Evolutionary conservation across 1,139 yeast species (phyloP).

Genomic region (Saccharomyces hybrid): DNA sequence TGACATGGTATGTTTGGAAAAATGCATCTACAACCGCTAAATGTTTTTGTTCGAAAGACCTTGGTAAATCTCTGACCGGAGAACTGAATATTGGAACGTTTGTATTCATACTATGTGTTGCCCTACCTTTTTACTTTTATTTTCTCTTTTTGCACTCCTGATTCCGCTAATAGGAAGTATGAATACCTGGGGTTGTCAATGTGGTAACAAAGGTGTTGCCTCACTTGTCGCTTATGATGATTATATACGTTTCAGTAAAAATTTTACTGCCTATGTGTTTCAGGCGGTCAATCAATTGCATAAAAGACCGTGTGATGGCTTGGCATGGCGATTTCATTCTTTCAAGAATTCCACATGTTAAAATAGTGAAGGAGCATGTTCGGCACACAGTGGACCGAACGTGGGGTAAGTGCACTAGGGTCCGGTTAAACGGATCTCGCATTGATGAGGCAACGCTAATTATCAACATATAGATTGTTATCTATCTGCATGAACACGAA

Average conservation of each 20-base stretch:
- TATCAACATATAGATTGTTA: not conserved
- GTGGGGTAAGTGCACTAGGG: not conserved
- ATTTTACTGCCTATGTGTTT: not conserved
- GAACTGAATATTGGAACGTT: slow-evolving; percentile 12
- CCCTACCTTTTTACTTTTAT: not conserved
- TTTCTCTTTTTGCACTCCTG: not conserved
- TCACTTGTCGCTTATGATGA: not conserved
- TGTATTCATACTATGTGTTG: not conserved
- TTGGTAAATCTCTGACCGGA: slow-evolving; percentile 10
- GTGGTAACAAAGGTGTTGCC: not conserved
- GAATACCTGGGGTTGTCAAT: not conserved
- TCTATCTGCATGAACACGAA: not conserved
- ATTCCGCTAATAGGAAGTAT: not conserved
- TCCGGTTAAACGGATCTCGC: not conserved
- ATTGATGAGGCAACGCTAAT: not conserved
- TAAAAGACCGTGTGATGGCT: not conserved
- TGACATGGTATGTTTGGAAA: slow-evolving; percentile 5
- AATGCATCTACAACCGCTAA: slow-evolving; percentile 13
- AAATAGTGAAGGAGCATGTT: not conserved
- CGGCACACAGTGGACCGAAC: not conserved
- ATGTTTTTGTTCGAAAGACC: slow-evolving; percentile 12
- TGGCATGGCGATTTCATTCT: not conserved
- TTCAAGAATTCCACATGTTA: not conserved
- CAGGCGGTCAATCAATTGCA: not conserved
- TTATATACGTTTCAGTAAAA: not conserved